Base-by-base conservation (phyloP, 2,329 filamentous ascomycete species). In the Neophaeococcomyces mojaviensis region DNA sequence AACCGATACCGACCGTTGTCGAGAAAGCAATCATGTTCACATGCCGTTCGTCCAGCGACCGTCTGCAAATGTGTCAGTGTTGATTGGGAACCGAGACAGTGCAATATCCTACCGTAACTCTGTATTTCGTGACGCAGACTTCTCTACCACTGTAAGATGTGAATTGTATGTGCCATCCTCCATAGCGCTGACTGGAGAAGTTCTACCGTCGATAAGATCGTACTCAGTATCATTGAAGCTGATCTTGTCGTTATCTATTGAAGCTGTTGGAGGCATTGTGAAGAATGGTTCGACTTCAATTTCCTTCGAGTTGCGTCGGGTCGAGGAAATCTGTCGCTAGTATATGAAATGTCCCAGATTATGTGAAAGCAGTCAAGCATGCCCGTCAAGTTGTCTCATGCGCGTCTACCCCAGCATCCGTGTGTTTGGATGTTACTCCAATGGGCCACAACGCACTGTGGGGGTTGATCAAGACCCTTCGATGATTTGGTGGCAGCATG, bases 11-110 rank as follows among this genome's bases (percentile, higher is more conserved):
- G 19, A 51, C 45, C 12, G 42, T 37, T 10, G 41, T 30, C 10
- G 51, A 55, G 35, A 55, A 55, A 12, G 51, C 47, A 30, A 55
- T 52, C 53, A 55, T 55, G 37, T 54, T 55, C 28, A 51, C 39
- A 33, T 43, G 39, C n/a, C 39, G 39, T n/a, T 43, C 39, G 15
- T 32, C 31, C 9, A 43, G 15, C 13, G 26, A 15, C 5, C 39
- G 39, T 12, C 39, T 43, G 39, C n/a, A 7, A 3, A 3, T 3
- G 4, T 16, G 24, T 43, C 39, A 43, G 39, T 16, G 8, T 4
- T 19, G 4, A 13, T 13, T 22, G 5, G 19, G 10, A 12, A 10
- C 26, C 15, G 26, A 10, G 26, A 18, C 10, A n/a, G 34, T 31
- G 26, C 18, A 6, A 9, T 32, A 7, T 9, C 15, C 34, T 43